phyloP scores from a whole-genome alignment of 306 rosid genomes.

The Clitoria ternatea region DNA sequence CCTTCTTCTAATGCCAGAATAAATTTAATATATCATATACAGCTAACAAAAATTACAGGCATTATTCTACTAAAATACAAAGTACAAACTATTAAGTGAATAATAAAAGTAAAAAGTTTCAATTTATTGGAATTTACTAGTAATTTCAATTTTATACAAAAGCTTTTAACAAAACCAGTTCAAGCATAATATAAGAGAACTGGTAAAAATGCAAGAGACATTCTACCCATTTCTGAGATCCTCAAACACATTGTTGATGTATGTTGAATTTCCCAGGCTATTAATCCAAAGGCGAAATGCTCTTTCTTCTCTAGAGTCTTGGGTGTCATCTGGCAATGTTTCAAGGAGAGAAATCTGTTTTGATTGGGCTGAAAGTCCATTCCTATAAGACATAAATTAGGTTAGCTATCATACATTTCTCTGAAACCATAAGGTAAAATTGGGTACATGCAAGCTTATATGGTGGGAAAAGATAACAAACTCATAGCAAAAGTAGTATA shows the following conservation, averaged over 20 bases:
- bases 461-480: background rate
- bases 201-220: background rate
- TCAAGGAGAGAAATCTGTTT: conserved; percentile 78
- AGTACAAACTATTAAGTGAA: background rate
- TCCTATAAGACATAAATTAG: conserved; percentile 41
- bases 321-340: conserved; percentile 65
- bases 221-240: conserved; percentile 83
- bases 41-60: background rate
- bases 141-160: background rate
- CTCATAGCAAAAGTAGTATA: background rate
- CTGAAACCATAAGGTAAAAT: background rate
- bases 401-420: conserved; percentile 1
- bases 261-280: conserved; percentile 70
- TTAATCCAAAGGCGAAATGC: conserved; percentile 96
- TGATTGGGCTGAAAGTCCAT: conserved; percentile 80
- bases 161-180: background rate
- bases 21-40: background rate
- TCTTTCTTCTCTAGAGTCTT: conserved; percentile 88
- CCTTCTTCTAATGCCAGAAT: background rate
- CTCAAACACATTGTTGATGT: conserved; percentile 93
- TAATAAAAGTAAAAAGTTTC: background rate
- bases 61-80: background rate
- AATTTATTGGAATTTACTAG: background rate
- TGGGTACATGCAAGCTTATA: background rate
- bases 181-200: background rate